Conservation (phyloP, 345 rosid genomes). For the Iberis pinnata region DNA sequence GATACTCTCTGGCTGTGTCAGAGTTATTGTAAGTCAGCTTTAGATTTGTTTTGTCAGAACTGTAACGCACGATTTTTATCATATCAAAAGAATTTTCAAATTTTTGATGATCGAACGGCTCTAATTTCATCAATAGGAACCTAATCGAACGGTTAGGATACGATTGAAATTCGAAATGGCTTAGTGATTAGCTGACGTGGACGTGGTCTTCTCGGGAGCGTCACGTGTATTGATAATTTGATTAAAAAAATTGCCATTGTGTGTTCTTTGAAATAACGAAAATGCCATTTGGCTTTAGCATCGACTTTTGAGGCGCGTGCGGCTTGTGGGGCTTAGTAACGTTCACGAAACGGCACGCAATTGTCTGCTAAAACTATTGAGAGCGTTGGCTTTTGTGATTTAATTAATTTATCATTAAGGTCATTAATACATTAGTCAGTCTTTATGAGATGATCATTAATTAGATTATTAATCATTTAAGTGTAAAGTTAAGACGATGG, state of each 20-base stretch:
- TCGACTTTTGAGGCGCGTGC: conserved; percentile 32
- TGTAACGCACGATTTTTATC: conserved; percentile 29
- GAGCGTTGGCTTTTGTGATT: conserved; percentile 22
- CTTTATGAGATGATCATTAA: conserved; percentile 16
- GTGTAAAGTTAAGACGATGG: background rate
- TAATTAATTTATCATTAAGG: conserved; percentile 10
- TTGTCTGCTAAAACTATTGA: conserved; percentile 21
- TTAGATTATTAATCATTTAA: background rate
- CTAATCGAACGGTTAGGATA: conserved; percentile 47
- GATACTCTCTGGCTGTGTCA: conserved; percentile 34
- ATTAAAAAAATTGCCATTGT: background rate
- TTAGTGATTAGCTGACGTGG: conserved; percentile 34
- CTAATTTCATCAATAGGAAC: background rate
- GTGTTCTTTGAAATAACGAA: background rate
- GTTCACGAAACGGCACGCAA: conserved; percentile 32
- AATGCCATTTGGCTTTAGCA: conserved; percentile 3
- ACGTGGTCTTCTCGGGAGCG: conserved; percentile 31
- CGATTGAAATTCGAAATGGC: conserved; percentile 33
- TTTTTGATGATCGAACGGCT: conserved; percentile 38
- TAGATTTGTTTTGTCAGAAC: conserved; percentile 26
- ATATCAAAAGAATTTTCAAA: conserved; percentile 26
- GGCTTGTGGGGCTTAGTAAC: conserved; percentile 30
- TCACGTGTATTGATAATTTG: conserved; percentile 24
- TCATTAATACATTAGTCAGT: background rate
- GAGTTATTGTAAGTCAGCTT: conserved; percentile 32